Percentiles rank a stretch among this genome's conserved stretches.
phyloP scores from a whole-genome alignment of 1,284 basidiomycete species.

The Porogramme epimiltina region DNA sequence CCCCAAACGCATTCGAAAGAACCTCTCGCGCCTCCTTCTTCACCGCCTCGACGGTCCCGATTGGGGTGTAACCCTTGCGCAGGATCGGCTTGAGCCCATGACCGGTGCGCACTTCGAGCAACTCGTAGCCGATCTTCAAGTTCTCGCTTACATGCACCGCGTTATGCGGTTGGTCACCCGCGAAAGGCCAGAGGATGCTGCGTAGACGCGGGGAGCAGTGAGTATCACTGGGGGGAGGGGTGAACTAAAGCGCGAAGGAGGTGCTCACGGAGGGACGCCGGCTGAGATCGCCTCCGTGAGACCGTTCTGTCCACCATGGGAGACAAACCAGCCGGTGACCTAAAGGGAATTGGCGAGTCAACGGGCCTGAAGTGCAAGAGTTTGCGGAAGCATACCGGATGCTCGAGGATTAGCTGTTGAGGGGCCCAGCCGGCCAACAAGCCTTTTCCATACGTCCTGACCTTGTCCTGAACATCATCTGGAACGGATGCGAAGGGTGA shows the following conservation, averaged over 20 bases:
- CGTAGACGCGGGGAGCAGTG: neutral
- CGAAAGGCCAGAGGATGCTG: slow-evolving; percentile 26
- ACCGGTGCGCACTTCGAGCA: slow-evolving; percentile 29
- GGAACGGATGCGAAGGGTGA: slow-evolving; percentile 7
- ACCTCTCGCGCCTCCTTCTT: slow-evolving; percentile 18
- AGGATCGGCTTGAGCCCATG: slow-evolving; percentile 20
- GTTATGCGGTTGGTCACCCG: slow-evolving; percentile 27
- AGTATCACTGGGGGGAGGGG: too few species aligned
- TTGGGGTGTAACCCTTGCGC: slow-evolving; percentile 19
- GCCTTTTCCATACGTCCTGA: slow-evolving; percentile 4
- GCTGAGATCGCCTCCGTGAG: slow-evolving; percentile 17
- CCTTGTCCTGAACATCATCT: slow-evolving; percentile 1
- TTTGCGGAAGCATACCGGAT: neutral
- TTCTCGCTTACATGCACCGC: slow-evolving; percentile 22
- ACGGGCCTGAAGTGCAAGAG: neutral
- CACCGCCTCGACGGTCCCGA: slow-evolving; percentile 24
- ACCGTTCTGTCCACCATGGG: slow-evolving; percentile 26
- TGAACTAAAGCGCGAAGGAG: too few species aligned
- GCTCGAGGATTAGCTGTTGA: slow-evolving; percentile 10
- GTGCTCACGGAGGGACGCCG: slow-evolving; percentile 19
- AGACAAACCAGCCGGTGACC: slow-evolving; percentile 22
- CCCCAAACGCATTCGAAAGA: slow-evolving; percentile 22
- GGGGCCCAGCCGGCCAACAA: slow-evolving; percentile 5
- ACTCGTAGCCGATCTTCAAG: slow-evolving; percentile 29
- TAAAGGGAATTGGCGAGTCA: neutral